phyloP scores from a whole-genome alignment of 805 yeast genomes.

The Kodamaea kaohsiungensis region DNA sequence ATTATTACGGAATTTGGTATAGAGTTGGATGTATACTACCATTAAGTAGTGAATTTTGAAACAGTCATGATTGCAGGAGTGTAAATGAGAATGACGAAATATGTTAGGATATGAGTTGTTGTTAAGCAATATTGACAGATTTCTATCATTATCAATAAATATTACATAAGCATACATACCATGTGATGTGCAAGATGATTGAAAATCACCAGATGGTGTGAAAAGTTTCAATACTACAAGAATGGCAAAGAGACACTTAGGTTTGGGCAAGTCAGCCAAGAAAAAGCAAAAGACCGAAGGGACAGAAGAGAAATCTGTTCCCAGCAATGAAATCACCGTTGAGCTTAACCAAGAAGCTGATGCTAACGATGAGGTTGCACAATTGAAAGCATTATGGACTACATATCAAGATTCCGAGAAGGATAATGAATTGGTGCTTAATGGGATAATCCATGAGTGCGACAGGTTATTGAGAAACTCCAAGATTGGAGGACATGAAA shows the following conservation, averaged over 20 bases:
- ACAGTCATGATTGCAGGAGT: no score
- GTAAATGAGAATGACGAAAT: no score
- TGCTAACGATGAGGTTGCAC: slow-evolving; percentile 77
- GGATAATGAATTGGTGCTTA: slow-evolving; percentile 64
- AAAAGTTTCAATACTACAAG: background rate
- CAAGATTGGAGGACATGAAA: slow-evolving; percentile 10
- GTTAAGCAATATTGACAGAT: no score
- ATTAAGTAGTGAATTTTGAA: no score
- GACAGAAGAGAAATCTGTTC: slow-evolving; percentile 17
- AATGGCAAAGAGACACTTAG: slow-evolving; percentile 38
- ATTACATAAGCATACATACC: background rate
- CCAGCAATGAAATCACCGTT: slow-evolving; percentile 43
- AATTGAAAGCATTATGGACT: slow-evolving; percentile 70
- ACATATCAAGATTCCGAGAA: slow-evolving; percentile 58
- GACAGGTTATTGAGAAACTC: slow-evolving; percentile 67
- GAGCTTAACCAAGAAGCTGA: slow-evolving; percentile 71
- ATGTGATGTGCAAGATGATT: background rate
- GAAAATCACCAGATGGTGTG: background rate
- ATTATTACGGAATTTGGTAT: no score
- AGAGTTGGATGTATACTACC: no score
- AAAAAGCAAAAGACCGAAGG: slow-evolving; percentile 25
- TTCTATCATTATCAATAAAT: background rate
- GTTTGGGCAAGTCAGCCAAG: slow-evolving; percentile 35
- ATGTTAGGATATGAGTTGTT: no score
- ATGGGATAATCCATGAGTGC: slow-evolving; percentile 92